Base-by-base conservation (phyloP, 2,329 filamentous ascomycete genomes). In the Exophiala xenobiotica region DNA sequence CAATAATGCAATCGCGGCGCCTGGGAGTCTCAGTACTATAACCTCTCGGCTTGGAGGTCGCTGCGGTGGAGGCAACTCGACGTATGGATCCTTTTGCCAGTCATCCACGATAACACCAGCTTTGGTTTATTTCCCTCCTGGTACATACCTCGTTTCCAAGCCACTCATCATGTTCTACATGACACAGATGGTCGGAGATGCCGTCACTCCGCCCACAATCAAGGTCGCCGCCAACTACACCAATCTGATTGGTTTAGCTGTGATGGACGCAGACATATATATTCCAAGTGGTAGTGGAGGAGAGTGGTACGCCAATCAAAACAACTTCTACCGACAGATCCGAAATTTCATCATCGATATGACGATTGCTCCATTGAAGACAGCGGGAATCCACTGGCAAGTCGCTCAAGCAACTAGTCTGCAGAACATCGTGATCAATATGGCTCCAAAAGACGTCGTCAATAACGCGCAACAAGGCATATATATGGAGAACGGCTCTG, bases 191-290 rank as follows among this genome's bases (percentile, higher is more conserved):
- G 74, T 85, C 49, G 91, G 75, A 90, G 55, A 93, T 70, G 80
- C 82, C 49, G 66, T 80, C 65, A 75, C 77, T 58, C 70, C 81
- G n/a, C 88, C 89, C 0, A 83, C 81, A 1, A 74, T 93, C 68
- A 87, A 88, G 20, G 49, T 58, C 5, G 31, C 44, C 3, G 22
- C 49, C 40, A 56, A 59, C 42, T 49, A 54, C 40, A 59, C 57
- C 18, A 76, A 77, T 64, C 95, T 95, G 64, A 61, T 74, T 5
- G 90, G 90, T 45, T 90, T 95, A 71, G 89, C 85, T 43, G 78
- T 95, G 50, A 85, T 96, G 59, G 88, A 93, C 64, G 78, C 87
- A 2, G 82, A 95, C 64, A 88, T 88, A 0, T 95, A 95, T 68
- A 59, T 65, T 22, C 58, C 61, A 14, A 77, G 79, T 37, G 64